A percentile compares a stretch with the other conserved stretches of the same genome.
phyloP scores from a whole-genome alignment of 768 basidiomycete genomes.

The Lenzites betulinus region DNA sequence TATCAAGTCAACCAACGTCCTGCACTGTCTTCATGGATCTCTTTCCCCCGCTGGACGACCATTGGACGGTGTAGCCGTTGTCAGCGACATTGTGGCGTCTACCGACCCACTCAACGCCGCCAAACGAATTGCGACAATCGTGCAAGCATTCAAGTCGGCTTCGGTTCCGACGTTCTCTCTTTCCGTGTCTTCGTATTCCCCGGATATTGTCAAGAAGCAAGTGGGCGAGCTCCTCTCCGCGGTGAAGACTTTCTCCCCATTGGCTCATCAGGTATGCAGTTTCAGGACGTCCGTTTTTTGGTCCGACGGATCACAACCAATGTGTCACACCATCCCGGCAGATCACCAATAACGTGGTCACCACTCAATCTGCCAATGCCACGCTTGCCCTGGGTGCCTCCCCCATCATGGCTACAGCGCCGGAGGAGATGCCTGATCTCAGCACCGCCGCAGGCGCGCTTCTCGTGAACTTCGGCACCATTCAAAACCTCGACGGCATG shows the following conservation, averaged over 20 bases:
- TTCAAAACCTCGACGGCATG: slow-evolving; percentile 74
- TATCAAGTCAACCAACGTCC: slow-evolving; percentile 76
- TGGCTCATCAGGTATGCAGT: slow-evolving; percentile 73
- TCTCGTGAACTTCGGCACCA: slow-evolving; percentile 86
- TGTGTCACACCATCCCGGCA: slow-evolving; percentile 31
- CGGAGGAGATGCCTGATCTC: slow-evolving; percentile 82
- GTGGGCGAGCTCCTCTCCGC: slow-evolving; percentile 52
- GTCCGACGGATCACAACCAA: neutral
- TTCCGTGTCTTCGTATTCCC: slow-evolving; percentile 25
- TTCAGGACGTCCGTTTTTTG: neutral
- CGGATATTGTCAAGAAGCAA: slow-evolving; percentile 41
- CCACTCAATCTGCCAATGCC: slow-evolving; percentile 87
- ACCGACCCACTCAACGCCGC: slow-evolving; percentile 55
- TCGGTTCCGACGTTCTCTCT: slow-evolving; percentile 26
- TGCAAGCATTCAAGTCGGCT: slow-evolving; percentile 44
- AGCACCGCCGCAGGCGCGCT: slow-evolving; percentile 64
- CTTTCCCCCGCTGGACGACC: slow-evolving; percentile 56
- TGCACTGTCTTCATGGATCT: slow-evolving; percentile 73
- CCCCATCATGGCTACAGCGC: slow-evolving; percentile 91
- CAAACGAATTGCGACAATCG: slow-evolving; percentile 41
- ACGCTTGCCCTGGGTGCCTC: slow-evolving; percentile 87
- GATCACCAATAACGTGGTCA: slow-evolving; percentile 91
- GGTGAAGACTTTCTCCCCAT: slow-evolving; percentile 57
- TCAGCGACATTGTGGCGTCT: slow-evolving; percentile 83
- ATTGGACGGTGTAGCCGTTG: slow-evolving; percentile 84